Percentiles rank a stretch among this genome's conserved stretches.
phyloP scores from a whole-genome alignment of 192 early-diverging fungal genomes.

The Entophlyctis helioformis region DNA sequence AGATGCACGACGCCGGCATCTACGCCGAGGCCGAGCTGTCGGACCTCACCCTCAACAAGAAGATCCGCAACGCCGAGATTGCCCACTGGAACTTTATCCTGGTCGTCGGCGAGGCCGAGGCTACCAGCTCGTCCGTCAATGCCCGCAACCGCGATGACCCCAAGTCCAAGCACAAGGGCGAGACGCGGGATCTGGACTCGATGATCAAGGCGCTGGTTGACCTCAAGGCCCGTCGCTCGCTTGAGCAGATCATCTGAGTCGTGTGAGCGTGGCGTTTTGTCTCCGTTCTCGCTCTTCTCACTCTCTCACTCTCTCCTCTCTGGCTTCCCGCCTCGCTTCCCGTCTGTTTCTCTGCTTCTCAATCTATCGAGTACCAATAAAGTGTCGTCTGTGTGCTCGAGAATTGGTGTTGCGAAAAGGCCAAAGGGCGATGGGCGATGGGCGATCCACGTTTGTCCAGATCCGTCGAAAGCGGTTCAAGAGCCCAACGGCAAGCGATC shows the following conservation, averaged over 20 bases:
- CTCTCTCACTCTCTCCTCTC: no score
- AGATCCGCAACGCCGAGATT: conserved; percentile 92
- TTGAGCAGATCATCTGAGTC: conserved; percentile 5
- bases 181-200: conserved; percentile 60
- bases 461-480: no score
- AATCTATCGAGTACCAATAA: no score
- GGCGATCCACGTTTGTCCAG: no score
- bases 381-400: no score
- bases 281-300: no score
- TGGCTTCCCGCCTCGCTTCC: no score
- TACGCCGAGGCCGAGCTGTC: conserved; percentile 76
- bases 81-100: conserved; percentile 95
- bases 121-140: conserved; percentile 67
- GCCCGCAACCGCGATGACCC: conserved; percentile 78
- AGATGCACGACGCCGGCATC: conserved; percentile 61
- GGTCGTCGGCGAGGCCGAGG: conserved; percentile 84
- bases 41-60: conserved; percentile 89
- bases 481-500: no score
- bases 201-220: conserved; percentile 57
- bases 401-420: no score
- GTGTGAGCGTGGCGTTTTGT: no score
- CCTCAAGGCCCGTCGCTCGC: conserved; percentile 40
- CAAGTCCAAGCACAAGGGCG: conserved; percentile 31
- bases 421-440: no score
- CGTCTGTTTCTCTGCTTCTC: no score